Conservation (phyloP, 495 filamentous ascomycete genomes). For the Massariosphaeria phaeospora region DNA sequence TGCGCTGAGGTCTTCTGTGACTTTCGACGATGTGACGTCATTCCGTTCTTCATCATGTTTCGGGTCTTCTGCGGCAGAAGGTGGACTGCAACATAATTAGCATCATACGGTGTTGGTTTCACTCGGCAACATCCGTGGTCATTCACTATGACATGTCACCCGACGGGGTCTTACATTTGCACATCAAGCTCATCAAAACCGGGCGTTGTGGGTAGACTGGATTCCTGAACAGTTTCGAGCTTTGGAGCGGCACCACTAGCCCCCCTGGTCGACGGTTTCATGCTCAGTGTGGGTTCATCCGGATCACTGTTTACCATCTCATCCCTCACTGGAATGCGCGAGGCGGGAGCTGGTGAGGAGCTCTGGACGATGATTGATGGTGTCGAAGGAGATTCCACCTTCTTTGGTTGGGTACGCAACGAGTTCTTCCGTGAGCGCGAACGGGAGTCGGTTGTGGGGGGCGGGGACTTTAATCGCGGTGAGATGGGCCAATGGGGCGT, state of each 20-base stretch:
- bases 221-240: constrained; percentile 91
- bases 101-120: neutral
- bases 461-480: constrained; percentile 63
- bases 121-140: neutral
- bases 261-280: constrained; percentile 63
- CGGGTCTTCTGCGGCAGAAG: neutral
- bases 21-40: constrained; percentile 44
- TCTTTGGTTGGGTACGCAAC: constrained; percentile 37
- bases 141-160: neutral
- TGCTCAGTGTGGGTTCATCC: constrained; percentile 52
- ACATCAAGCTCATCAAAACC: constrained; percentile 39
- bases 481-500: constrained; percentile 64
- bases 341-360: constrained; percentile 47
- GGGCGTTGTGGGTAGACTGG: constrained; percentile 73
- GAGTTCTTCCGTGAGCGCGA: constrained; percentile 38
- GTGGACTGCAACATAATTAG: neutral
- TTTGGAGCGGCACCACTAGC: constrained; percentile 61
- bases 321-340: constrained; percentile 39
- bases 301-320: constrained; percentile 38
- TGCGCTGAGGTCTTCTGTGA: constrained; percentile 38
- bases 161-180: constrained; percentile 20
- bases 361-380: constrained; percentile 55
- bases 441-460: constrained; percentile 48
- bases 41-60: constrained; percentile 34
- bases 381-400: constrained; percentile 27